Percentiles rank a stretch among this genome's conserved stretches.
These are phyloP conservation scores for Fusarium sp. DNA, from an alignment of 2,329 filamentous ascomycete genomes.

Conservation along the genomic window DNA sequence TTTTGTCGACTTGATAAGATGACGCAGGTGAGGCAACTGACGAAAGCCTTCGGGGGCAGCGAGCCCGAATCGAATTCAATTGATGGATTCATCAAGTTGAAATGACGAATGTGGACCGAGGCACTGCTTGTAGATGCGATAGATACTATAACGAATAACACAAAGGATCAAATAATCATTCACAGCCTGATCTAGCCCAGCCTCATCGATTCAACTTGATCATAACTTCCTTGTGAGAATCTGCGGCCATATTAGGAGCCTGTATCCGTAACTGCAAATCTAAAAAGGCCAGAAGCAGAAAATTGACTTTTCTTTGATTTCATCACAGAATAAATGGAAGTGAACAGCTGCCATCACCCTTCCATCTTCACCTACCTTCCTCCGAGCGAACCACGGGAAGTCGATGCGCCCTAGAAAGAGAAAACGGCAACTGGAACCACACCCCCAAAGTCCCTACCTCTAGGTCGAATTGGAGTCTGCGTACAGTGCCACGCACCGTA, in stretches of 20 bases:
- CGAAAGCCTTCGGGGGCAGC: constrained; percentile 12
- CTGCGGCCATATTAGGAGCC: neutral
- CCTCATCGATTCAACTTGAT: neutral
- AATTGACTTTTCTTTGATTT: neutral
- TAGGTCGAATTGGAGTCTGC: neutral
- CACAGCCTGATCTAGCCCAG: neutral
- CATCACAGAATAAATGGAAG: neutral
- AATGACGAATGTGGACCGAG: constrained; percentile 18
- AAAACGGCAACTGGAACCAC: constrained; percentile 41
- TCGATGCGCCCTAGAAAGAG: constrained; percentile 29
- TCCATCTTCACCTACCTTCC: constrained; percentile 7
- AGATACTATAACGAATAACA: constrained; percentile 4
- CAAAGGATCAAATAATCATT: constrained; percentile 1
- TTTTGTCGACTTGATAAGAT: constrained; percentile 6
- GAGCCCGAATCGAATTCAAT: neutral
- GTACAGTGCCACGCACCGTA: constrained; percentile 31
- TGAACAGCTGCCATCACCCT: neutral
- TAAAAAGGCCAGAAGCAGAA: constrained; percentile 1
- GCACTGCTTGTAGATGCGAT: neutral
- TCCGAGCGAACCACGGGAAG: constrained; percentile 33
- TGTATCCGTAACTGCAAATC: neutral
- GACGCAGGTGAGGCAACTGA: constrained; percentile 35
- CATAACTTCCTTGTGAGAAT: neutral
- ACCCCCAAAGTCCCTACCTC: constrained; percentile 24
- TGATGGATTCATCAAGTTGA: constrained; percentile 18